A percentile compares a stretch with the other conserved stretches of the same genome.
Evolutionary conservation across 371 early-diverging fungal genomes (phyloP).

Genomic region (Circinella umbellata): DNA sequence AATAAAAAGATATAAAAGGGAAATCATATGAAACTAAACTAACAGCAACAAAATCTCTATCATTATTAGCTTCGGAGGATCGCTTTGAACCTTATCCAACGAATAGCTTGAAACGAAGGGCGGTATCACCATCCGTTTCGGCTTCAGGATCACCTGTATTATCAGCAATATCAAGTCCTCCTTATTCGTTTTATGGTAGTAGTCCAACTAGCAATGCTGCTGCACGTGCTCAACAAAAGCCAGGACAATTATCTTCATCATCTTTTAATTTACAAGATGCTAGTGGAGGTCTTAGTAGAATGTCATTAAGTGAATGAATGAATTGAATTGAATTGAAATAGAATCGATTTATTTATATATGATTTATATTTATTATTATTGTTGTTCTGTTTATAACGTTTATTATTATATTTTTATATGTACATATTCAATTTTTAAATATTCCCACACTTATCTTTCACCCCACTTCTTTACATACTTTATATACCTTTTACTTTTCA

Average conservation of each 20-base stretch:
- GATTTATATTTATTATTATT: no score
- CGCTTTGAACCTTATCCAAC: slow-evolving; percentile 39
- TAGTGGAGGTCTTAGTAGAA: slow-evolving; percentile 48
- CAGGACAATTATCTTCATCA: slow-evolving; percentile 20
- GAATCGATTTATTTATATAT: no score
- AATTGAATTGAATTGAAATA: no score
- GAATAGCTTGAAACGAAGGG: slow-evolving; percentile 41
- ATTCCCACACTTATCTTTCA: slow-evolving; percentile 15
- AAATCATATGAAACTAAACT: neutral
- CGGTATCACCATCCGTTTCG: slow-evolving; percentile 52
- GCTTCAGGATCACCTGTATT: slow-evolving; percentile 47
- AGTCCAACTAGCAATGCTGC: slow-evolving; percentile 35
- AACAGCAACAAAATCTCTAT: neutral
- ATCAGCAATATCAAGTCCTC: slow-evolving; percentile 42
- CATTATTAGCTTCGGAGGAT: slow-evolving; percentile 41
- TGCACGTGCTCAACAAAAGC: slow-evolving; percentile 39
- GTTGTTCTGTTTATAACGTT: no score
- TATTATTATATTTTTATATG: neutral
- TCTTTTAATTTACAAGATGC: slow-evolving; percentile 49
- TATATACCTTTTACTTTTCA: slow-evolving; percentile 1
- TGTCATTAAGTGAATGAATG: slow-evolving; percentile 45
- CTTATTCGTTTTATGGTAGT: slow-evolving; percentile 30
- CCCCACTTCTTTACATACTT: no score
- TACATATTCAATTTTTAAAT: neutral
- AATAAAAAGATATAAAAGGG: neutral